phyloP scores from a whole-genome alignment of 495 filamentous ascomycete species.

The Xylaria cubensis region DNA sequence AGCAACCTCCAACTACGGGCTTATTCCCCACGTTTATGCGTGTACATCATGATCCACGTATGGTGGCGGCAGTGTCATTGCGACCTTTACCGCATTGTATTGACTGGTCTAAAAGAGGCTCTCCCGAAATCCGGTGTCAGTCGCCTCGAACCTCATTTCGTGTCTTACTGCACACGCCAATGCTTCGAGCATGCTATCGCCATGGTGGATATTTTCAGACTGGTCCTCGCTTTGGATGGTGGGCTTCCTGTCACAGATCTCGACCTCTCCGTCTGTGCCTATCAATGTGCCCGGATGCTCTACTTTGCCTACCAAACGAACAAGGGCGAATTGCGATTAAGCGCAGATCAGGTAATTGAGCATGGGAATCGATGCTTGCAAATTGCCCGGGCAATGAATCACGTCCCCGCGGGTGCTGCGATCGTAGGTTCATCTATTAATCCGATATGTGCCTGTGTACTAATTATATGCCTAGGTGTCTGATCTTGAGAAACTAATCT shows the following conservation, averaged over 20 bases:
- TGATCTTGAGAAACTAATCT: conserved; percentile 53
- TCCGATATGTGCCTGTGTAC: not conserved
- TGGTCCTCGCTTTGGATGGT: conserved; percentile 47
- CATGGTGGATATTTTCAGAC: conserved; percentile 56
- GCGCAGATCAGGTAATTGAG: conserved; percentile 39
- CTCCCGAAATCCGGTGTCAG: conserved; percentile 45
- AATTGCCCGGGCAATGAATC: conserved; percentile 41
- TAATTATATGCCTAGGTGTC: conserved; percentile 41
- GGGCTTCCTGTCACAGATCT: conserved; percentile 53
- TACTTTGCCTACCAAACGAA: conserved; percentile 38
- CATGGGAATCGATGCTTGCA: conserved; percentile 41
- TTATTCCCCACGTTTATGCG: conserved; percentile 53
- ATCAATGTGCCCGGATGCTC: conserved; percentile 54
- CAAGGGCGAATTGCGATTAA: conserved; percentile 32
- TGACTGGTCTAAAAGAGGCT: conserved; percentile 52
- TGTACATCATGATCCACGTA: conserved; percentile 59
- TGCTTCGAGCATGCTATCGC: conserved; percentile 57
- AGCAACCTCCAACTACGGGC: conserved; percentile 56
- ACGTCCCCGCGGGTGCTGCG: conserved; percentile 43
- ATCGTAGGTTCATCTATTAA: conserved; percentile 44
- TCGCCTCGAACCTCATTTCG: conserved; percentile 48
- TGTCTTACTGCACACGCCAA: conserved; percentile 44
- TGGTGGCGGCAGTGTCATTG: conserved; percentile 59
- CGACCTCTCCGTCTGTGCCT: conserved; percentile 55
- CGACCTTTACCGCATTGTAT: conserved; percentile 55